phyloP scores from a whole-genome alignment of 352 stramenopile species.

The Blastocystis sp. region DNA sequence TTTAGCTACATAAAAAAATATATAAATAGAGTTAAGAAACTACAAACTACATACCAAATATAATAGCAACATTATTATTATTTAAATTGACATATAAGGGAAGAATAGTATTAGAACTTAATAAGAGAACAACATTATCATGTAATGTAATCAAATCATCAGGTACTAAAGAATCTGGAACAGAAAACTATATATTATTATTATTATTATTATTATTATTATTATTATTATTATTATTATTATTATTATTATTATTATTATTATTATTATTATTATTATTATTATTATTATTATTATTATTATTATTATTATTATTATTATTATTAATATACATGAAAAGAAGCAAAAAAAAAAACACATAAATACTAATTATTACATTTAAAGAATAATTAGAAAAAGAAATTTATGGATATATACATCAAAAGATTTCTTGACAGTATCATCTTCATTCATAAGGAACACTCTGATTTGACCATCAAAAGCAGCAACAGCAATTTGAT shows the following conservation, averaged over 20 bases:
- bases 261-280: too few relatives aligned
- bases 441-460: not conserved
- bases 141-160: constrained; percentile 16
- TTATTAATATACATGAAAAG: too few relatives aligned
- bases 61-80: not conserved
- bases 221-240: too few relatives aligned
- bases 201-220: too few relatives aligned
- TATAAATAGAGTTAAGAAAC: constrained; percentile 19
- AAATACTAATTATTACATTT: not conserved
- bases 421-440: not conserved
- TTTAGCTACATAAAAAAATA: constrained; percentile 4
- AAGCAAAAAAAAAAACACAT: too few relatives aligned
- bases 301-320: too few relatives aligned
- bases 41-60: not conserved
- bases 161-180: too few relatives aligned
- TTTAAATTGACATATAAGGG: constrained; percentile 1
- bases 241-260: too few relatives aligned
- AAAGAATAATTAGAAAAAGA: constrained; percentile 1
- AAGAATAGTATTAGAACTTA: constrained; percentile 5
- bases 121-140: constrained; percentile 1
- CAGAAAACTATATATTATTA: too few relatives aligned
- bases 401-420: too few relatives aligned
- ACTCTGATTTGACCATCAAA: constrained; percentile 22
- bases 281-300: too few relatives aligned
- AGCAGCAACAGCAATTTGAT: constrained; percentile 8